Percentiles rank a stretch among this genome's conserved stretches.
phyloP scores from a whole-genome alignment of 371 early-diverging fungal species.

The Rhizopus microsporus region DNA sequence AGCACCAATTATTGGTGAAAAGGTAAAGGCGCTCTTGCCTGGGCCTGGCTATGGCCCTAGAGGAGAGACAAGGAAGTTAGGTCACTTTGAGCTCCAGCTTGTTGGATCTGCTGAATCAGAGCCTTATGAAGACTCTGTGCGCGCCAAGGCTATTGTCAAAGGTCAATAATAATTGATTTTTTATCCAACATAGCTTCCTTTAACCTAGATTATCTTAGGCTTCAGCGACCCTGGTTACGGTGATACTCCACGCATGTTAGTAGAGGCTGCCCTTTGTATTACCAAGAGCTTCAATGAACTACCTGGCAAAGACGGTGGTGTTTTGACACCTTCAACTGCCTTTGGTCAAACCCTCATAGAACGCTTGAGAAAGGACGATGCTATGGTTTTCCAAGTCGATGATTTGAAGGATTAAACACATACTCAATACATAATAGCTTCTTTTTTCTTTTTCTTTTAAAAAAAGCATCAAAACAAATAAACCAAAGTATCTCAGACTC shows the following conservation, averaged over 20 bases:
- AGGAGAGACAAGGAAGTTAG: conserved; percentile 44
- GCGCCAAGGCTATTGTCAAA: conserved; percentile 57
- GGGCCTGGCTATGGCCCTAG: conserved; percentile 66
- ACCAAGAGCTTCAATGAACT: conserved; percentile 45
- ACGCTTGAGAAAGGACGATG: conserved; percentile 53
- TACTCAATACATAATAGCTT: no score
- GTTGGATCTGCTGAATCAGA: conserved; percentile 49
- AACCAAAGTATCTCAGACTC: not conserved
- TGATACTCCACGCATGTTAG: conserved; percentile 67
- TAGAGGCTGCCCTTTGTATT: conserved; percentile 64
- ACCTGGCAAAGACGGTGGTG: conserved; percentile 61
- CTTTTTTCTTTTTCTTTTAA: not conserved
- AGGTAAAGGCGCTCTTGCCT: conserved; percentile 51
- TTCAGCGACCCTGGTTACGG: conserved; percentile 77
- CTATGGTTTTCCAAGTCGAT: conserved; percentile 61
- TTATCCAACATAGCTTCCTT: not conserved
- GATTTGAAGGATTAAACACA: conserved; percentile 9
- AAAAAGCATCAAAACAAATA: not conserved
- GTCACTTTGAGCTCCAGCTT: conserved; percentile 50
- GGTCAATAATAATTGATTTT: conserved; percentile 26
- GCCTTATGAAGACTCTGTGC: conserved; percentile 45
- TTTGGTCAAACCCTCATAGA: conserved; percentile 68
- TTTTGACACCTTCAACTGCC: conserved; percentile 72
- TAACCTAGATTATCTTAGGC: conserved; percentile 6
- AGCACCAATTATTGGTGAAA: conserved; percentile 39